phyloP scores from a whole-genome alignment of 1,284 basidiomycete species.

The Amylostereum areolatum region DNA sequence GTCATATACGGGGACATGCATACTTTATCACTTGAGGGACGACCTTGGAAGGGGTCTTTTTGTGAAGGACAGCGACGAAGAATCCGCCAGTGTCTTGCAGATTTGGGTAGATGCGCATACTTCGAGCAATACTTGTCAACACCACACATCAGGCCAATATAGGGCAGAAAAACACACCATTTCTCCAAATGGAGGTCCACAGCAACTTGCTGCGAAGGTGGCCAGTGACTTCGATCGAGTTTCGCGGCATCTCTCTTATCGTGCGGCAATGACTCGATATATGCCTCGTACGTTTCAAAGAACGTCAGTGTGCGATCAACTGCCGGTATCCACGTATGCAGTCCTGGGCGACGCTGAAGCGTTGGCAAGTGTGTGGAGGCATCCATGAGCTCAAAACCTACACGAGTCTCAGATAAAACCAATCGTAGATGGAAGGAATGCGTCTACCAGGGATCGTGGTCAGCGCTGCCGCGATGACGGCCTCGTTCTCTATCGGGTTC shows the following conservation, averaged over 20 bases:
- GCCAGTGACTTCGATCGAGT: slow-evolving; percentile 74
- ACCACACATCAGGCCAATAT: not conserved
- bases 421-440: slow-evolving; percentile 2
- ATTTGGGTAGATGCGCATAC: slow-evolving; percentile 89
- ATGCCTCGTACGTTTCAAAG: slow-evolving; percentile 52
- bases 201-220: slow-evolving; percentile 52
- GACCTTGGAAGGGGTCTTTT: slow-evolving; percentile 11
- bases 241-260: slow-evolving; percentile 45
- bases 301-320: slow-evolving; percentile 39
- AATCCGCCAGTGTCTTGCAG: slow-evolving; percentile 97
- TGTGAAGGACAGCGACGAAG: slow-evolving; percentile 88
- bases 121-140: slow-evolving; percentile 21
- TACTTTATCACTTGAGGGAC: slow-evolving; percentile 4
- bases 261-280: slow-evolving; percentile 43
- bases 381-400: slow-evolving; percentile 81
- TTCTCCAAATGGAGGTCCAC: slow-evolving; percentile 56
- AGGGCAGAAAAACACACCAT: slow-evolving; percentile 45
- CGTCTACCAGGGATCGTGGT: slow-evolving; percentile 59
- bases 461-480: slow-evolving; percentile 86
- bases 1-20: no score
- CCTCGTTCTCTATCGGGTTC: slow-evolving; percentile 97
- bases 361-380: slow-evolving; percentile 66
- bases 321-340: slow-evolving; percentile 72
- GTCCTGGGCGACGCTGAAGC: slow-evolving; percentile 71
- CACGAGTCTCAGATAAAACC: slow-evolving; percentile 3